Evolutionary conservation across 805 yeast species (phyloP).

Genomic region (Nakazawaea pomicola): DNA sequence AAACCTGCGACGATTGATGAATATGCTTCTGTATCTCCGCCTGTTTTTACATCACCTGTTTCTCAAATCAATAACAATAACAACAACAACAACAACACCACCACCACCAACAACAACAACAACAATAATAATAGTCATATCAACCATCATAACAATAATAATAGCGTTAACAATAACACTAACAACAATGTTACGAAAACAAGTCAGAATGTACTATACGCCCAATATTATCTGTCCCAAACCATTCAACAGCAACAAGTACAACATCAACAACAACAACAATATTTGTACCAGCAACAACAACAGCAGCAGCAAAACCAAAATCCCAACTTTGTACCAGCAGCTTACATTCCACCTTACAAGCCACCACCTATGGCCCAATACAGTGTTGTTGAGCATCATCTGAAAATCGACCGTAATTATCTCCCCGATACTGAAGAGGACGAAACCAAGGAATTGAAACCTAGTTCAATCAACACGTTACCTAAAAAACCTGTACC

Average conservation of each 20-base stretch:
- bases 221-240: conserved; percentile 8
- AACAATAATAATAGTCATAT: neutral
- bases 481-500: conserved; percentile 5
- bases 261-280: neutral
- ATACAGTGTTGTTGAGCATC: conserved; percentile 2
- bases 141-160: neutral
- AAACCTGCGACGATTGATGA: neutral
- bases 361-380: conserved; percentile 8
- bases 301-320: conserved; percentile 2
- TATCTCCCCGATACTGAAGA: neutral
- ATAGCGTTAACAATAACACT: too few species aligned
- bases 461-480: conserved; percentile 5
- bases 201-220: conserved; percentile 4
- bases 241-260: conserved; percentile 1
- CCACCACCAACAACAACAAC: conserved; percentile 2
- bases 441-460: conserved; percentile 3
- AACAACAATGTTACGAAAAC: neutral
- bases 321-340: conserved; percentile 2
- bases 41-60: neutral
- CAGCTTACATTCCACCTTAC: conserved; percentile 5
- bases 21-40: neutral
- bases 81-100: conserved; percentile 1
- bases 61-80: neutral
- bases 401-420: conserved; percentile 2
- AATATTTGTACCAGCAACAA: conserved; percentile 1